A percentile compares a stretch with the other conserved stretches of the same genome.
Conservation (phyloP, 495 filamentous ascomycete genomes). For the Delitschia confertaspora region DNA sequence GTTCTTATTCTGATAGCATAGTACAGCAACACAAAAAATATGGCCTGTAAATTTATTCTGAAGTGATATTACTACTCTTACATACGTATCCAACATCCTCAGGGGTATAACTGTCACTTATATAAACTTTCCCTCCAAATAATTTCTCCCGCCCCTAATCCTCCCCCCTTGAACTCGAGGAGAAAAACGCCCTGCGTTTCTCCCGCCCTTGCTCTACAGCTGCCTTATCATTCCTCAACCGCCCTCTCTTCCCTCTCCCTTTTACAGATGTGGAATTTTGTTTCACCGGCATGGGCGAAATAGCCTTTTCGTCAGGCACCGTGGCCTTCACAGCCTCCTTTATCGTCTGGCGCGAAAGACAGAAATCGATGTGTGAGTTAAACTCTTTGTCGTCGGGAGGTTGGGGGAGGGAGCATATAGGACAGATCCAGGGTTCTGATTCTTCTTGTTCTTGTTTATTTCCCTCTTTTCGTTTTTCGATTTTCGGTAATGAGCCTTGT, state of each 20-base stretch:
- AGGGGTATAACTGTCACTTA: too few species aligned
- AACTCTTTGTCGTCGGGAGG: conserved; percentile 65
- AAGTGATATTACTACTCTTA: too few species aligned
- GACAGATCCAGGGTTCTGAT: conserved; percentile 68
- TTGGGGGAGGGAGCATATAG: conserved; percentile 71
- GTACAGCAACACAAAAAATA: too few species aligned
- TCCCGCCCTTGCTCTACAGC: conserved; percentile 2
- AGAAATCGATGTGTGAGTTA: conserved; percentile 92
- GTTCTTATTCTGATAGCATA: too few species aligned
- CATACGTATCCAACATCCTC: too few species aligned
- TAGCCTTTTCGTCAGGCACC: background rate
- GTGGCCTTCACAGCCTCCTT: conserved; percentile 47
- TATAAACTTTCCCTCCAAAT: too few species aligned
- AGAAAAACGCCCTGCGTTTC: conserved; percentile 22
- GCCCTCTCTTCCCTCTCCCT: conserved; percentile 9
- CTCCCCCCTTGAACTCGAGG: too few species aligned
- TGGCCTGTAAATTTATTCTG: too few species aligned
- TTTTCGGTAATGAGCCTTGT: too few species aligned
- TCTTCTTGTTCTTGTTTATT: conserved; percentile 7
- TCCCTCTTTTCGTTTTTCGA: too few species aligned
- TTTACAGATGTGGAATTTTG: background rate
- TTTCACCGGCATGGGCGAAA: background rate
- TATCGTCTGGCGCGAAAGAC: conserved; percentile 78
- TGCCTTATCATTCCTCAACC: conserved; percentile 5
- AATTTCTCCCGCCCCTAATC: too few species aligned